A percentile compares a stretch with the other conserved stretches of the same genome.
Conservation (phyloP, 2,329 filamentous ascomycete genomes). For the Penicillium frequentans region DNA sequence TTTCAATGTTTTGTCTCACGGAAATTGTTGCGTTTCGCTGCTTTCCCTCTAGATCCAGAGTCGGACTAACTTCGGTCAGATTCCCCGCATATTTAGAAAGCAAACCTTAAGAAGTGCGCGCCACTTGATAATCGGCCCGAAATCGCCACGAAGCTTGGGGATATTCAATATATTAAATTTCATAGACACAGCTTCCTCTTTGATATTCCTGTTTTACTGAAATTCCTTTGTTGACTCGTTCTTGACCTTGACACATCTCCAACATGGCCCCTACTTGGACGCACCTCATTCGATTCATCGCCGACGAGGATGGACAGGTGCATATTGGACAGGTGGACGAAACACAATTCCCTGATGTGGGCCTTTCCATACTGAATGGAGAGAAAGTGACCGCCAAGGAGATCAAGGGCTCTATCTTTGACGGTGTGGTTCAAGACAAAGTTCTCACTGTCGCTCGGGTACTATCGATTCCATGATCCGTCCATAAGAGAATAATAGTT, state of each 20-base stretch:
- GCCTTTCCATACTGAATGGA: neutral
- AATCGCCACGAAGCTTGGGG: neutral
- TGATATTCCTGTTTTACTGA: too few species aligned
- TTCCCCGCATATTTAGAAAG: neutral
- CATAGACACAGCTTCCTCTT: too few species aligned
- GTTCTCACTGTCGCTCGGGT: neutral
- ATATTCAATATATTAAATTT: neutral
- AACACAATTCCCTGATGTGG: neutral
- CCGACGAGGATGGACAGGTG: neutral
- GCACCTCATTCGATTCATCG: neutral
- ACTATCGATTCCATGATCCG: neutral
- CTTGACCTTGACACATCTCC: neutral
- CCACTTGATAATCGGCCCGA: neutral
- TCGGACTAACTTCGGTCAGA: neutral
- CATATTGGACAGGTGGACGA: neutral
- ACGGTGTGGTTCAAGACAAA: neutral
- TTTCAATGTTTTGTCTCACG: neutral
- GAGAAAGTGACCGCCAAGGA: neutral
- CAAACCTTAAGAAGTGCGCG: too few species aligned
- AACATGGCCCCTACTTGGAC: neutral
- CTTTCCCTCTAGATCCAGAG: neutral
- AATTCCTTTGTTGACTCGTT: neutral
- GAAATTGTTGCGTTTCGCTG: too few species aligned
- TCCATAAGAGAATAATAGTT: neutral
- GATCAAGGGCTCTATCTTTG: neutral